Evolutionary conservation across 1,284 basidiomycete species (phyloP), one percentile per base, ranked within the genome.

Genomic region (Rhodotorula sp.): DNA sequence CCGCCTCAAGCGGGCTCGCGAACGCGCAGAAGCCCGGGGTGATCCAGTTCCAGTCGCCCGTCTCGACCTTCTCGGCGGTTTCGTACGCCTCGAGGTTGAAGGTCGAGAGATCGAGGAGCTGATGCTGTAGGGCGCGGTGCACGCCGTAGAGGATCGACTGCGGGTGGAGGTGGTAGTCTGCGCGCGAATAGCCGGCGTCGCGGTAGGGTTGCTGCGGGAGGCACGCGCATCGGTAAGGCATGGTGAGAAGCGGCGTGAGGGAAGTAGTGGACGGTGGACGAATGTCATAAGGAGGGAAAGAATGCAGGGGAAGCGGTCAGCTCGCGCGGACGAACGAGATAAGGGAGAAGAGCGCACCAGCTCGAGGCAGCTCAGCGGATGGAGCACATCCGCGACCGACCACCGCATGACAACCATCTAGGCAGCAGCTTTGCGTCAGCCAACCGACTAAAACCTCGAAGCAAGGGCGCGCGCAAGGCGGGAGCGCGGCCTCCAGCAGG

Each of bases 21-120:
- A 99, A 98, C 17, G 97, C 95, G 76, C 99, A 77, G 58, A 83
- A 82, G 46, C 81, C 79, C 2, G 82, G 81, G 8, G 82, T 82
- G 81, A 97, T 86, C 91, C 92, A 93, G 80, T 99, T 99, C 89
- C 96, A 95, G 81, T 99, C 97, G 10, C 97, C 97, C 79, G 97
- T 94, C 55, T 83, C 83, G 66, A 95, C 92, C 80, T 92, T 94
- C 82, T 97, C 96, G 80, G 94, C 97, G 81, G 87, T 90, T 81
- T 96, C 93, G 80, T 96, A 96, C 76, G 94, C 92, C 75, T 92
- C 90, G 32, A 84, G 73, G 70, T 86, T 84, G 74, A 99, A 99
- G 71, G 92, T 89, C 77, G 91, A 91, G 85, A 99, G 89, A 80
- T 97, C 91, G 79, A 95, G 89, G 3, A 99, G 86, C 1, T 90